Evolutionary conservation across 176 grass and related monocot genomes (phyloP).

Genomic region (Phragmites australis): DNA sequence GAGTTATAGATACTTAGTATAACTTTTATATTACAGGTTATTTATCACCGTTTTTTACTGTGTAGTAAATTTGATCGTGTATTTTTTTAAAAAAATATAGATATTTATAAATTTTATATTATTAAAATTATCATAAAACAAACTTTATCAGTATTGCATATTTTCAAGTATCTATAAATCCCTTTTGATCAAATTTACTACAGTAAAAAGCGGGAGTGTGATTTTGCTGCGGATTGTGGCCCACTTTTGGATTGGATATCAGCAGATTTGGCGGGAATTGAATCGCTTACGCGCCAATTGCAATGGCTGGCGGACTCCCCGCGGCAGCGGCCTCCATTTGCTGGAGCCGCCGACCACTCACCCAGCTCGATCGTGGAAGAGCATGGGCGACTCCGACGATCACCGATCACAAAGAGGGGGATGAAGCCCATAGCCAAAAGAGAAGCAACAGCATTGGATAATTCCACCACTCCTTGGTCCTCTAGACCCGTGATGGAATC

Average conservation of each 20-base stretch:
- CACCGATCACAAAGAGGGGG: background rate
- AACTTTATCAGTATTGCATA: too few relatives aligned
- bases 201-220: too few relatives aligned
- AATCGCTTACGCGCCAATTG: background rate
- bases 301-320: background rate
- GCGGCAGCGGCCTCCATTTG: background rate
- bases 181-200: too few relatives aligned
- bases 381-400: background rate
- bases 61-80: too few relatives aligned
- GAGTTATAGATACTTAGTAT: too few relatives aligned
- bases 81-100: too few relatives aligned
- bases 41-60: too few relatives aligned
- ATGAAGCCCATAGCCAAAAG: background rate
- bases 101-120: too few relatives aligned
- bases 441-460: background rate
- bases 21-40: too few relatives aligned
- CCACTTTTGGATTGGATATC: background rate
- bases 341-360: background rate
- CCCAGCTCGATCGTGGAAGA: background rate
- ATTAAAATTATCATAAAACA: too few relatives aligned
- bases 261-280: conserved; percentile 8
- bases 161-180: too few relatives aligned
- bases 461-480: background rate
- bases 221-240: background rate
- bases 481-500: background rate